Evolutionary conservation across 805 yeast species (phyloP).

Genomic region (Komagataella ulmi): DNA sequence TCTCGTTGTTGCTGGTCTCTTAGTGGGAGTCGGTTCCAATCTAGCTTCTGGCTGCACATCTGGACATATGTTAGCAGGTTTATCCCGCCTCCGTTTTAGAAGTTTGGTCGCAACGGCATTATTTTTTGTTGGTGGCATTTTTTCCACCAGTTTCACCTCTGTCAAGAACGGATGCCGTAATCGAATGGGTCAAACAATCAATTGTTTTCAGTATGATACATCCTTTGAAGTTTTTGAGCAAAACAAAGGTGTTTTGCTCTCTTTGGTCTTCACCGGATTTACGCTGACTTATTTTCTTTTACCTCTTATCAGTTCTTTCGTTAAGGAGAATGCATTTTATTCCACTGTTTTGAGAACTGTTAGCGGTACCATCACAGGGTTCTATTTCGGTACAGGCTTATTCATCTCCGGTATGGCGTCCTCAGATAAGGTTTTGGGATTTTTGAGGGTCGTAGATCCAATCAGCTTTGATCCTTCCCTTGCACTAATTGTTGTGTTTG

Average conservation of each 20-base stretch:
- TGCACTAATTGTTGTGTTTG: constrained; percentile 25
- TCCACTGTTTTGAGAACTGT: constrained; percentile 4
- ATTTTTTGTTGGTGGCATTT: constrained; percentile 22
- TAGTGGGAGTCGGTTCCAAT: constrained; percentile 35
- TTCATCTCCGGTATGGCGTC: constrained; percentile 32
- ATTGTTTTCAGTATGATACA: constrained; percentile 10
- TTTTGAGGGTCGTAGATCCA: constrained; percentile 22
- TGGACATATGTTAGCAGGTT: constrained; percentile 39
- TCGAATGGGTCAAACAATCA: background rate
- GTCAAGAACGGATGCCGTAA: constrained; percentile 1
- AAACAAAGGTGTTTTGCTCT: constrained; percentile 6
- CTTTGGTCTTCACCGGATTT: constrained; percentile 4
- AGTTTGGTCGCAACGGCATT: constrained; percentile 29
- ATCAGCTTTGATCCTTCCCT: constrained; percentile 34
- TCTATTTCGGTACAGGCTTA: constrained; percentile 31
- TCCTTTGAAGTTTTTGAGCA: constrained; percentile 6
- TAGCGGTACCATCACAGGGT: constrained; percentile 14
- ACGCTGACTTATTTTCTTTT: constrained; percentile 11
- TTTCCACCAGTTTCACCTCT: constrained; percentile 4
- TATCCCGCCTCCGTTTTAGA: constrained; percentile 30
- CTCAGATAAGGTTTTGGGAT: constrained; percentile 30
- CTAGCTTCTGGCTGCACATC: constrained; percentile 40
- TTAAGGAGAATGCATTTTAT: background rate
- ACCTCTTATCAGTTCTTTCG: constrained; percentile 11
- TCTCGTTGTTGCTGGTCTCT: constrained; percentile 18